Conservation (phyloP, 2,329 filamentous ascomycete genomes). For the Orbilia ellipsospora region DNA sequence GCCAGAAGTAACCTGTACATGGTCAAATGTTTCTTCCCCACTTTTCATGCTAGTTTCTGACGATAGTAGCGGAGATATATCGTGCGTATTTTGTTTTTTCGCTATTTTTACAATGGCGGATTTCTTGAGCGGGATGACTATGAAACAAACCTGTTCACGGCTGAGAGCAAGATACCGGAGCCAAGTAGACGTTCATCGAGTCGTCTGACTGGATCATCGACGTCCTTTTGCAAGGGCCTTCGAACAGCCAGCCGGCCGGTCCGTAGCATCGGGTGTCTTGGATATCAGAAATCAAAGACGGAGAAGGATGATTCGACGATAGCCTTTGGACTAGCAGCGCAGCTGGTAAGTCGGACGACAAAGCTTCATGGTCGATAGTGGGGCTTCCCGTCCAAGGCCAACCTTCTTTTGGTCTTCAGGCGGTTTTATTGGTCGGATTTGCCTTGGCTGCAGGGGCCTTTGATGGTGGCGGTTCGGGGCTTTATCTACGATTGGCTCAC, state of each 20-base stretch:
- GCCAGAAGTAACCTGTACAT: constrained; percentile 5
- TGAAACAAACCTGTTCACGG: constrained; percentile 20
- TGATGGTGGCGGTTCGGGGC: constrained; percentile 23
- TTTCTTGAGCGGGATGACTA: constrained; percentile 20
- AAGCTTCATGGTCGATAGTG: constrained; percentile 10
- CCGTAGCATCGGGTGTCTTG: constrained; percentile 16
- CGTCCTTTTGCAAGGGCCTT: constrained; percentile 14
- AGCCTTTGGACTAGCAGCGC: not conserved
- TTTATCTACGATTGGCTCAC: constrained; percentile 33
- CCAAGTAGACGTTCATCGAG: constrained; percentile 8
- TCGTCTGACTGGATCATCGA: constrained; percentile 44
- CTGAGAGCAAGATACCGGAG: constrained; percentile 16
- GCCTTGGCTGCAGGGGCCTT: constrained; percentile 36
- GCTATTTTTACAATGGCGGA: constrained; percentile 37
- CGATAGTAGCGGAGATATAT: constrained; percentile 16
- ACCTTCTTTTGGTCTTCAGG: constrained; percentile 13
- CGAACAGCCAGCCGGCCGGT: constrained; percentile 19
- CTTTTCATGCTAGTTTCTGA: constrained; percentile 16
- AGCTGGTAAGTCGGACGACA: not conserved
- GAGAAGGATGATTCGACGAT: constrained; percentile 23
- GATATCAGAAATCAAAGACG: not conserved
- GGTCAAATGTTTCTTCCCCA: constrained; percentile 3
- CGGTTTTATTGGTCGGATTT: constrained; percentile 19
- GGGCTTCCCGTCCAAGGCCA: constrained; percentile 29
- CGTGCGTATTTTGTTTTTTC: constrained; percentile 7